Evolutionary conservation across 257 asterid genomes (phyloP).

Genomic region (Capsicum pubescens): DNA sequence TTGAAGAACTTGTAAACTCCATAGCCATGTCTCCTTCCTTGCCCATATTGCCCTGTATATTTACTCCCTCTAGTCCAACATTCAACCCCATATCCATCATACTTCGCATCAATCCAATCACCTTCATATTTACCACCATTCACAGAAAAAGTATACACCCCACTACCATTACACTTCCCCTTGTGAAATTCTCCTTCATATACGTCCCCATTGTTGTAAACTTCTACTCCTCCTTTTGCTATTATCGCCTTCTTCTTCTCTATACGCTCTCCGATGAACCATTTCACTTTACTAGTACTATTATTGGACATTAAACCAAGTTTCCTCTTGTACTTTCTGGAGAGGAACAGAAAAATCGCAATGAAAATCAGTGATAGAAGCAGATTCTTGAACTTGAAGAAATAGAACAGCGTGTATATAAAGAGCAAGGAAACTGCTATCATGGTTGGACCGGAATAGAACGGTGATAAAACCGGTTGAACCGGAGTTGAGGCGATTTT

Average conservation of each 20-base stretch:
- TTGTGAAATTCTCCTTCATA: conserved; percentile 93
- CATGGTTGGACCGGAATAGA: conserved; percentile 28
- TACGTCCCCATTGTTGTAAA: conserved; percentile 82
- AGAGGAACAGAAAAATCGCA: conserved; percentile 61
- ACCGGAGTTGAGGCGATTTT: conserved; percentile 49
- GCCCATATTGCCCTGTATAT: conserved; percentile 82
- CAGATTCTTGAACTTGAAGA: conserved; percentile 67
- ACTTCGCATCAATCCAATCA: conserved; percentile 88
- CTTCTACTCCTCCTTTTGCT: conserved; percentile 73
- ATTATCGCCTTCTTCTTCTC: conserved; percentile 51
- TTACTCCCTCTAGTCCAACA: conserved; percentile 90
- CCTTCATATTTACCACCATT: conserved; percentile 93
- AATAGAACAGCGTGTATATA: conserved; percentile 58
- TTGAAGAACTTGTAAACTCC: conserved; percentile 81
- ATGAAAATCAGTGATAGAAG: conserved; percentile 62
- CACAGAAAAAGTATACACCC: conserved; percentile 72
- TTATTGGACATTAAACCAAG: conserved; percentile 47
- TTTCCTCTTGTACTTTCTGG: conserved; percentile 43
- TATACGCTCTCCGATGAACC: conserved; percentile 79
- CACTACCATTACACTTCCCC: conserved; percentile 91
- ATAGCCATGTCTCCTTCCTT: conserved; percentile 80
- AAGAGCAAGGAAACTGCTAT: conserved; percentile 49
- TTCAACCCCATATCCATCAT: conserved; percentile 91
- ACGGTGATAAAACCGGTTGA: conserved; percentile 29
- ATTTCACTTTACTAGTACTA: conserved; percentile 63